Percentiles rank a stretch among this genome's conserved stretches.
Evolutionary conservation across 768 basidiomycete genomes (phyloP).

Genomic region (Tulasnella sp.): DNA sequence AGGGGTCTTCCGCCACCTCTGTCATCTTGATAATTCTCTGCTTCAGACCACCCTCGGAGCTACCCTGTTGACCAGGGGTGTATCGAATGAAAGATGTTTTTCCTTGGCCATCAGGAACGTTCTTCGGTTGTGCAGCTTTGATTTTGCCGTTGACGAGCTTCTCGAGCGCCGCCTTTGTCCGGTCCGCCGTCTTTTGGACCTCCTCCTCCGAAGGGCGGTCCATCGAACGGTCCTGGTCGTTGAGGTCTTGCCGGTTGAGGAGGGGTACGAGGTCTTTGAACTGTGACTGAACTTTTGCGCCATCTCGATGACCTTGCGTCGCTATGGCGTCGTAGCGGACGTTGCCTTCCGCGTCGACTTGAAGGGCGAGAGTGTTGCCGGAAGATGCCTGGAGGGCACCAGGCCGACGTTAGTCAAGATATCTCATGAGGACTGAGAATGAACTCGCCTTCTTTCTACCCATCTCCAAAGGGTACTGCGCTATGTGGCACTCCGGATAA

Average conservation of each 20-base stretch:
- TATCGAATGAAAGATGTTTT: slow-evolving; percentile 92
- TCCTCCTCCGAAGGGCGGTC: slow-evolving; percentile 94
- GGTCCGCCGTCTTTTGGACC: slow-evolving; percentile 84
- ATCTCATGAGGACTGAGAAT: too few species aligned
- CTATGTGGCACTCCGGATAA: slow-evolving; percentile 93
- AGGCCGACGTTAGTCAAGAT: background rate
- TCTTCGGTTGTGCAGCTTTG: slow-evolving; percentile 97
- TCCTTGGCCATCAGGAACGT: slow-evolving; percentile 78
- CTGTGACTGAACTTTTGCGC: slow-evolving; percentile 85
- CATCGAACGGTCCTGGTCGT: slow-evolving; percentile 68
- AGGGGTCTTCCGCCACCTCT: slow-evolving; percentile 93
- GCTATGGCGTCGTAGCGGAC: slow-evolving; percentile 98
- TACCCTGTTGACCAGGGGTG: slow-evolving; percentile 87
- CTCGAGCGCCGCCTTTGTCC: slow-evolving; percentile 86
- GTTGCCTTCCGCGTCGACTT: slow-evolving; percentile 94
- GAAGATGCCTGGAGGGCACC: slow-evolving; percentile 60
- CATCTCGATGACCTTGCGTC: slow-evolving; percentile 85
- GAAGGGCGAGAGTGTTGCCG: slow-evolving; percentile 92
- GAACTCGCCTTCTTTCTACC: slow-evolving; percentile 83
- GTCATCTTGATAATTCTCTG: slow-evolving; percentile 99
- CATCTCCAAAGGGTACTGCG: slow-evolving; percentile 94
- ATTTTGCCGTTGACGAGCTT: slow-evolving; percentile 93
- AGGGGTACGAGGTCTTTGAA: slow-evolving; percentile 98
- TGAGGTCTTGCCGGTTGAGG: slow-evolving; percentile 79
- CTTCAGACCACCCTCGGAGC: slow-evolving; percentile 59